These are phyloP conservation scores for Penicillium sp. DNA, from an alignment of 2,329 filamentous ascomycete species.

Conservation along the genomic window DNA sequence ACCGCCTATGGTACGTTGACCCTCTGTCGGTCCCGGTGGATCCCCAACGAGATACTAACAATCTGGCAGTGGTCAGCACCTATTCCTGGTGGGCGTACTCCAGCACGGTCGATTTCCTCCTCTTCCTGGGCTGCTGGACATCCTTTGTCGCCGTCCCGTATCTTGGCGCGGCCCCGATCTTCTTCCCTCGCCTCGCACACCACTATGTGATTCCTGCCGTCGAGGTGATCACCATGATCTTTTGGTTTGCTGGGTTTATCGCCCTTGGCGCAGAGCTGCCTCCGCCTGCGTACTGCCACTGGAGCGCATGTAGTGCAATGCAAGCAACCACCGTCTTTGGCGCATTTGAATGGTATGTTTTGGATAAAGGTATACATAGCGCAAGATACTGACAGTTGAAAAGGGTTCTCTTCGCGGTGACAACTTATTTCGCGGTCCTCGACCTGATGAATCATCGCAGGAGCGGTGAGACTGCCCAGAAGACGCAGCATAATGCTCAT, in stretches of 20 bases:
- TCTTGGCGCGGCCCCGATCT: slow-evolving; percentile 65
- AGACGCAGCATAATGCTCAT: slow-evolving; percentile 25
- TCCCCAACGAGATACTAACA: not conserved
- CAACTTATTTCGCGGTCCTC: slow-evolving; percentile 49
- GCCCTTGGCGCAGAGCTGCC: slow-evolving; percentile 67
- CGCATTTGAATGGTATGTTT: slow-evolving; percentile 48
- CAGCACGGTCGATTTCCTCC: slow-evolving; percentile 67
- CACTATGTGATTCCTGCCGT: slow-evolving; percentile 64
- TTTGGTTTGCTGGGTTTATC: slow-evolving; percentile 87
- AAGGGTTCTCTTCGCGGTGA: slow-evolving; percentile 48
- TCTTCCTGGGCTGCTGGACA: slow-evolving; percentile 78
- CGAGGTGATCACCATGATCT: slow-evolving; percentile 72
- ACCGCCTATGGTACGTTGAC: slow-evolving; percentile 66
- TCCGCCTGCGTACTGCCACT: slow-evolving; percentile 53
- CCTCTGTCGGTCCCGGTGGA: not conserved
- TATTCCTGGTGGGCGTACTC: slow-evolving; percentile 49
- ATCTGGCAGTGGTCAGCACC: slow-evolving; percentile 53
- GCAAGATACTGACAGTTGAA: not conserved
- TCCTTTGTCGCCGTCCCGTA: slow-evolving; percentile 66
- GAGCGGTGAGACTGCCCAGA: slow-evolving; percentile 21
- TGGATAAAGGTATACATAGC: too few relatives aligned
- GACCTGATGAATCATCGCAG: slow-evolving; percentile 46
- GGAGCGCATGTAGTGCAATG: slow-evolving; percentile 56
- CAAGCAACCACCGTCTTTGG: slow-evolving; percentile 54
- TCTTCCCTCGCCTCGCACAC: slow-evolving; percentile 61